Percentiles rank a stretch among this genome's conserved stretches.
Conservation (phyloP, 2,329 filamentous ascomycete species). For the Acrocalymma vagum region DNA sequence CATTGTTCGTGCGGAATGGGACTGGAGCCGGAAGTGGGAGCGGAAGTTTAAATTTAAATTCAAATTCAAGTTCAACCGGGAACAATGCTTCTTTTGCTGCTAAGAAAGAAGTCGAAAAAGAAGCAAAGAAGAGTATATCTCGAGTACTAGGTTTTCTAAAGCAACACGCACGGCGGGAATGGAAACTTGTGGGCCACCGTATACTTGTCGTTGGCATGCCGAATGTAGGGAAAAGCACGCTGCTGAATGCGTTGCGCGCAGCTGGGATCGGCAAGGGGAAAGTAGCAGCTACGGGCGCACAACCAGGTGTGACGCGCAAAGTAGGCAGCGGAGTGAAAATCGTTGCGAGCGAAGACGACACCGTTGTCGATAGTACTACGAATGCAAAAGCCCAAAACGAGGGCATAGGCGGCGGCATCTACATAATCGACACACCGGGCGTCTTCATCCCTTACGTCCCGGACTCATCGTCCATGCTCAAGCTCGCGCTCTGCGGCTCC, state of each 20-base stretch:
- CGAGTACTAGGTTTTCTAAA: slow-evolving; percentile 62
- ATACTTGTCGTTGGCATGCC: slow-evolving; percentile 96
- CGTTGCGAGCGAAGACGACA: slow-evolving; percentile 60
- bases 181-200: slow-evolving; percentile 80
- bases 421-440: slow-evolving; percentile 90
- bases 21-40: no score
- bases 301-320: slow-evolving; percentile 90
- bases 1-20: slow-evolving; percentile 60
- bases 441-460: slow-evolving; percentile 94
- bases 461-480: slow-evolving; percentile 88
- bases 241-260: slow-evolving; percentile 86
- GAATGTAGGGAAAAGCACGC: slow-evolving; percentile 93
- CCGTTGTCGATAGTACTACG: slow-evolving; percentile 29
- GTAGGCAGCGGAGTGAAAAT: slow-evolving; percentile 86
- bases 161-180: slow-evolving; percentile 56
- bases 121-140: slow-evolving; percentile 26
- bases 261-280: slow-evolving; percentile 73
- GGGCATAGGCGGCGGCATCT: slow-evolving; percentile 67
- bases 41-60: not conserved
- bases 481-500: slow-evolving; percentile 88
- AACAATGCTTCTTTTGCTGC: no score
- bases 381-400: slow-evolving; percentile 31
- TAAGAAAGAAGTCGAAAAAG: slow-evolving; percentile 34
- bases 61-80: not conserved
- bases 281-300: slow-evolving; percentile 81